Conservation (phyloP, 805 yeast genomes). For the Kodamaea restingae region DNA sequence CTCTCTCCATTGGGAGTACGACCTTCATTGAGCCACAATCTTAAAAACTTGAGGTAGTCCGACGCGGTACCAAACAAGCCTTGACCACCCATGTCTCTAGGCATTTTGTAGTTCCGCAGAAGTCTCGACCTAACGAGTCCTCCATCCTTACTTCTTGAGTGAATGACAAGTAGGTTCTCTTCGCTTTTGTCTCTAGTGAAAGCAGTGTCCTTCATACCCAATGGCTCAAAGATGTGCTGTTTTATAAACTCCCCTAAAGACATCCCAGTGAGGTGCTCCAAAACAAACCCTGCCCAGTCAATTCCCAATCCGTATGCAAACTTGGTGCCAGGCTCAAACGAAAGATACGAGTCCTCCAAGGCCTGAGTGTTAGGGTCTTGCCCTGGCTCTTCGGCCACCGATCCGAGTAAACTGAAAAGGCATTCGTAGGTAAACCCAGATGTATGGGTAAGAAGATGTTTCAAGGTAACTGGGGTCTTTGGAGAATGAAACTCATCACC, state of each 20-base stretch:
- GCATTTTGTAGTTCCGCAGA: conserved; percentile 2
- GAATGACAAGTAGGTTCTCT: conserved; percentile 4
- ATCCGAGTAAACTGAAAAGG: not conserved
- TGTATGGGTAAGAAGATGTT: conserved; percentile 29
- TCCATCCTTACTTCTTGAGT: conserved; percentile 1
- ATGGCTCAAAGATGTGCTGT: conserved; percentile 29
- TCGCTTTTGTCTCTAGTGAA: conserved; percentile 5
- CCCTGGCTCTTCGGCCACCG: conserved; percentile 3
- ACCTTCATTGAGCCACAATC: conserved; percentile 40
- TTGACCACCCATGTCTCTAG: conserved; percentile 41
- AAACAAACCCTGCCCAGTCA: conserved; percentile 38
- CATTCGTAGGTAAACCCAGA: conserved; percentile 24
- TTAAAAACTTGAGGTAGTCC: conserved; percentile 36
- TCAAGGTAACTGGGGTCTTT: conserved; percentile 20
- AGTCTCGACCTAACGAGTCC: not conserved
- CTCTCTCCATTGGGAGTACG: conserved; percentile 31
- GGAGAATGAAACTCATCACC: conserved; percentile 21
- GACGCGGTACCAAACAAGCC: conserved; percentile 36
- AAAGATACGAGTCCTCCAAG: conserved; percentile 4
- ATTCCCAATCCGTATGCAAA: conserved; percentile 36
- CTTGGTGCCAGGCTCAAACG: conserved; percentile 35
- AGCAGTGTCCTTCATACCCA: conserved; percentile 13
- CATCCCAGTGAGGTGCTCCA: conserved; percentile 31
- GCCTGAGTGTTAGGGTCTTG: conserved; percentile 7
- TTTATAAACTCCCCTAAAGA: conserved; percentile 29